phyloP scores from a whole-genome alignment of 768 basidiomycete genomes.

The Tephrocybe rancida region DNA sequence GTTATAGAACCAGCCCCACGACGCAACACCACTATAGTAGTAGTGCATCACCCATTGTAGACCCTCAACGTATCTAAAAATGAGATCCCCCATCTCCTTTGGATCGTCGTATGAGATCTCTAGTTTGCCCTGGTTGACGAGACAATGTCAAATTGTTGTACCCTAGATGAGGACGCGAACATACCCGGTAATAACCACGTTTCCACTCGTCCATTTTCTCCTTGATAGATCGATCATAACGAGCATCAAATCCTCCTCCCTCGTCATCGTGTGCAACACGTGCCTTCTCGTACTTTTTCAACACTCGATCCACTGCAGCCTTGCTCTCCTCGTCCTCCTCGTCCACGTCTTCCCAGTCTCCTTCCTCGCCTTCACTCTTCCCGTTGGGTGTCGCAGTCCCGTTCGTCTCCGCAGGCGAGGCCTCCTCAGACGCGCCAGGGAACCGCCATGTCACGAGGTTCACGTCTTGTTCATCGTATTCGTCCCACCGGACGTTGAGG shows the following conservation, averaged over 20 bases:
- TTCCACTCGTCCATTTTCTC: slow-evolving; percentile 96
- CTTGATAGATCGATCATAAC: slow-evolving; percentile 69
- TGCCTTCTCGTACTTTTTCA: slow-evolving; percentile 88
- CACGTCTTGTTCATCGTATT: slow-evolving; percentile 82
- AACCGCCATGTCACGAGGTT: slow-evolving; percentile 74
- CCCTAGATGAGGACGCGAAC: slow-evolving; percentile 10
- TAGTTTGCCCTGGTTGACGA: slow-evolving; percentile 70
- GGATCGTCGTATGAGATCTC: slow-evolving; percentile 76
- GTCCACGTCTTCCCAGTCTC: slow-evolving; percentile 59
- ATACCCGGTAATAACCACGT: slow-evolving; percentile 82
- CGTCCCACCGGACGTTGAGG: slow-evolving; percentile 88
- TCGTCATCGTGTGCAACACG: slow-evolving; percentile 73
- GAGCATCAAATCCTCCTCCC: slow-evolving; percentile 75
- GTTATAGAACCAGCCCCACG: slow-evolving; percentile 99
- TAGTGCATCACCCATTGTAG: slow-evolving; percentile 99
- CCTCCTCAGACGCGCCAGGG: slow-evolving; percentile 43
- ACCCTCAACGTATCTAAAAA: slow-evolving; percentile 87
- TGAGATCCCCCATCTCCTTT: slow-evolving; percentile 67
- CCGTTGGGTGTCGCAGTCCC: slow-evolving; percentile 21
- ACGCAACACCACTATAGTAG: slow-evolving; percentile 95
- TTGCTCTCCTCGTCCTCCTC: slow-evolving; percentile 73
- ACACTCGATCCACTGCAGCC: slow-evolving; percentile 77
- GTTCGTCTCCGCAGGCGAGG: slow-evolving; percentile 29
- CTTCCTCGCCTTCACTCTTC: slow-evolving; percentile 34
- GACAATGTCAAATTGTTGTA: neutral